These are phyloP conservation scores for Globisporangium cystogenes DNA, from an alignment of 352 stramenopile genomes.

Conservation along the genomic window DNA sequence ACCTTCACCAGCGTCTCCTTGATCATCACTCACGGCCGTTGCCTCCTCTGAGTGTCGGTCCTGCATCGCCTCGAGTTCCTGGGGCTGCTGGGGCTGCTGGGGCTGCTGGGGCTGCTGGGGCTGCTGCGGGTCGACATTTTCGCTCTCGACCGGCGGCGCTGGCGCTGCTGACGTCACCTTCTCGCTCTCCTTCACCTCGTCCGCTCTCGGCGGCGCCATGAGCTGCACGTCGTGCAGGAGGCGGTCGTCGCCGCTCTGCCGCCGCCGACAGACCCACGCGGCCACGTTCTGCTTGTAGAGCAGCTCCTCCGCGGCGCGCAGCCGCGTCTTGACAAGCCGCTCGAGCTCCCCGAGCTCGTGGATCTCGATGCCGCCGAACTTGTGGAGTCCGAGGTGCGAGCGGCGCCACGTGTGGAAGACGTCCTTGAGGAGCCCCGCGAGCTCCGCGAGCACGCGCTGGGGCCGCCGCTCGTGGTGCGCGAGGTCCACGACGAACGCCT, in stretches of 20 bases:
- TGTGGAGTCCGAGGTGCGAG: conserved; percentile 3
- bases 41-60: neutral
- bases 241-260: neutral
- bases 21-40: no score
- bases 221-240: conserved; percentile 1
- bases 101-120: neutral
- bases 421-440: conserved; percentile 10
- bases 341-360: conserved; percentile 8
- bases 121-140: no score
- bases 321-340: conserved; percentile 5
- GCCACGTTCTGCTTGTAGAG: conserved; percentile 13
- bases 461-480: neutral
- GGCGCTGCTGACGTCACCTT: neutral
- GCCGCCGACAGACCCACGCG: conserved; percentile 3
- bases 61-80: neutral
- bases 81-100: neutral
- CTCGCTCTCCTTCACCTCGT: neutral
- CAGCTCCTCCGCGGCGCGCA: conserved; percentile 3
- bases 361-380: conserved; percentile 8
- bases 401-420: conserved; percentile 9
- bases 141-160: neutral
- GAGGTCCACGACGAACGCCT: conserved; percentile 4
- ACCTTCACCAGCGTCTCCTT: no score
- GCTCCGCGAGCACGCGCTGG: conserved; percentile 1
- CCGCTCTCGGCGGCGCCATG: neutral